Evolutionary conservation across 2,329 filamentous ascomycete genomes (phyloP), one percentile per base, ranked within the genome.

Genomic region (Cryphonectria japonica): DNA sequence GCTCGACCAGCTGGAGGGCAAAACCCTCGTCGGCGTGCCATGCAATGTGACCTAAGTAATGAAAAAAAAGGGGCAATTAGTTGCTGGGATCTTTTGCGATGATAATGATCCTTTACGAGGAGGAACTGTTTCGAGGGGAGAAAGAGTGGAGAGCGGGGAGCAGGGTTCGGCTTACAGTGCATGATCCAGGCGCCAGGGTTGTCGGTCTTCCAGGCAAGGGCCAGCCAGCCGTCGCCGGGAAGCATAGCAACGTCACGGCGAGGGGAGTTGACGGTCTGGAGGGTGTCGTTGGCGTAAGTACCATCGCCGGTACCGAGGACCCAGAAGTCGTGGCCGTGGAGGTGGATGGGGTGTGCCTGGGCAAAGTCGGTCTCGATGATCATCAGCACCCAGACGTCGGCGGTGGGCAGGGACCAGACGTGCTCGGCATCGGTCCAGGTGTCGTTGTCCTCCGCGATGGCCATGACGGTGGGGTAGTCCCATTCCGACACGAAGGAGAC

Each of bases 1-100:
- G 69, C 70, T 82, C 80, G 1, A 85, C 75, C 65, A 85, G 78
- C 74, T 85, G 82, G 67, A 83, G 75, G 29, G 82, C 83, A 65
- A 85, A 80, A 5, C 83, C 83, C 37, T 81, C 78, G 8, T 81
- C 82, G 0, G 83, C 80, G 74, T 87, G 86, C 69, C 68, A 70
- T 29, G 67, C 67, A 29, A 68, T 68, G 43, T 68, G 67, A n/a
- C 64, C 64, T 66, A 26, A 39, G 32, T 19, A 26, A 22, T 29
- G 32, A 37, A 3, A 26, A 3, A 26, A 50, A 22, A n/a, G 19
- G 16, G 37, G 37, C 6, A 6, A 39, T 62, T 22, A 62, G 63
- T 13, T 26, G 26, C 2, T 39, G 50, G 8, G 43, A 29, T 64
- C 16, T 54, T 13, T 39, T 13, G 11, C 37, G 11, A 39, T 9